Base-by-base conservation (phyloP, 2,329 filamentous ascomycete species). In the Cryphonectria naterciae region DNA sequence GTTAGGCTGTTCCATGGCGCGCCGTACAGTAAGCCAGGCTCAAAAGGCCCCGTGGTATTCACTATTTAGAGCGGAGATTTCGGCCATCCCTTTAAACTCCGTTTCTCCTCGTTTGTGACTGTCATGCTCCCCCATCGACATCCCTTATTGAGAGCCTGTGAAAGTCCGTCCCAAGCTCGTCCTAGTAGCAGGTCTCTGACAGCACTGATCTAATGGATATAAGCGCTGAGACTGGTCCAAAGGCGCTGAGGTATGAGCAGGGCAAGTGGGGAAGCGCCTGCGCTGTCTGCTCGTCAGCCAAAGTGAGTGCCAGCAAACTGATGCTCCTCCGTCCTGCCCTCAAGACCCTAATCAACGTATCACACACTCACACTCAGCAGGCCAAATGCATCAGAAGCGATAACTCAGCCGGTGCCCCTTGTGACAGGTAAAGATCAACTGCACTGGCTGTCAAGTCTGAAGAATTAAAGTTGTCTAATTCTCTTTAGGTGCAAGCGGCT, bases 401-500 rank as follows among this genome's bases (percentile, higher is more conserved):
- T 52, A 67, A 49, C 52, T 39, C 54, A 0, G 39, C 58, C 2
- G 66, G 60, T 35, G 37, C 63, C 19, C 69, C 71, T 0, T 73
- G 72, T 68, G 72, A 73, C 37, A 80, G 82, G 81, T 83, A 17
- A 63, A 17, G 7, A 46, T n/a, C 32, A n/a, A 25, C 22, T 58
- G 46, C 39, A 17, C 13, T 32, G 39, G 72, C 68, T 60, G 28
- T 62, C 25, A 25, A 1, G 37, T 25, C 19, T 32, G 7, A 11
- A 35, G 4, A 41, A 64, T 56, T 64, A 32, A 65, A 2, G 32
- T 32, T 1, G 22, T 6, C n/a, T 2, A 28, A 10, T 25, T 13
- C 41, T 68, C n/a, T 1, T 11, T 73, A 86, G 85, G 71, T 87
- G 85, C 71, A 80, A 85, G 70, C 79, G 85, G 19, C 77, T 87